Evolutionary conservation across 768 basidiomycete species (phyloP), one percentile per base, ranked within the genome.

Genomic region (Stropharia rugosoannulata): DNA sequence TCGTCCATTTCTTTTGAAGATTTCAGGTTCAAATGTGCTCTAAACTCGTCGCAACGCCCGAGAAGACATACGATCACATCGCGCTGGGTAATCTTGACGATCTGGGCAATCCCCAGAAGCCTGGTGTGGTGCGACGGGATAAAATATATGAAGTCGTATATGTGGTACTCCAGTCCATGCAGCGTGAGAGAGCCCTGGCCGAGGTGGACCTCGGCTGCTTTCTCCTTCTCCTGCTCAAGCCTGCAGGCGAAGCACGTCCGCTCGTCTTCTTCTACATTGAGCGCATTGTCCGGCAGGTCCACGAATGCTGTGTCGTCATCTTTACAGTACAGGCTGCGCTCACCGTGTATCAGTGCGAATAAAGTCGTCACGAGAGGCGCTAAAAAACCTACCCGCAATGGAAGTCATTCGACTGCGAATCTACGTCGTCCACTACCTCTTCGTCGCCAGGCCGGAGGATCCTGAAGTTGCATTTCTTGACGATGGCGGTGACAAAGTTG

Each of bases 61-160:
- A 82, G 76, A n/a, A 71, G 58, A 11, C 62, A 73, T 11, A 88
- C 72, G 7, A 67, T 61, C 40, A 78, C 65, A 25, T 64, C 64
- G n/a, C 61, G 58, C 40, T 60, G 59, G 16, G 55, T 48, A 25
- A 87, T 65, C 4, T 68, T 63, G 13, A 72, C 57, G 38, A 91
- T 80, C 59, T 88, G 87, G 0, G 77, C 86, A 50, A 90, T 81
- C 5, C 73, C 64, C 41, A 86, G 74, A 0, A 79, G 62, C 12
- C 8, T 64, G 9, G 43, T 49, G 22, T 64, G 54, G 10, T 60
- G 59, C 12, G 67, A 57, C 13, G 70, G 69, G 39, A 73, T 75
- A 38, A 87, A 50, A 62, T 87, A 90, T 9, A 88, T 76, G 57
- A 82, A 89, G 58, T 90, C 89, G 43, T 76, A 48, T 8, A 71